Conservation (phyloP, 768 basidiomycete species). For the Hygrophorus russula region DNA sequence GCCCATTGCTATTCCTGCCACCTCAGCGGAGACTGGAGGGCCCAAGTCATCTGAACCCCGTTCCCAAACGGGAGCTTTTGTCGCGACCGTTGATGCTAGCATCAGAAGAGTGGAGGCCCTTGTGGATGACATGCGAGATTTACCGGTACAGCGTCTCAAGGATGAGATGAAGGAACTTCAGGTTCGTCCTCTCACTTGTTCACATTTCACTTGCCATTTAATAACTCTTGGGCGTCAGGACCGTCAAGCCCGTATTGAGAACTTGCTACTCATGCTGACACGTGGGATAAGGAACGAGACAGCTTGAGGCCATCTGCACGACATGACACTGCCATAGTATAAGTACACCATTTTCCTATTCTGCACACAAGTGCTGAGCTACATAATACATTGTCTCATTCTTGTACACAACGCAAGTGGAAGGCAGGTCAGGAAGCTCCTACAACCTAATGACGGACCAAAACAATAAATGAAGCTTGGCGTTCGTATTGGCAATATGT, state of each 20-base stretch:
- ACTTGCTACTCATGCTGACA: slow-evolving; percentile 56
- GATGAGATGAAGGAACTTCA: slow-evolving; percentile 80
- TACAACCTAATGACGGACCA: slow-evolving; percentile 17
- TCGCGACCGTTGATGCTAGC: slow-evolving; percentile 30
- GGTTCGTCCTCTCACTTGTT: slow-evolving; percentile 25
- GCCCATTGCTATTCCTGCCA: slow-evolving; percentile 9
- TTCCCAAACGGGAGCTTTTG: slow-evolving; percentile 9
- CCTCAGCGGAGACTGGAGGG: slow-evolving; percentile 19
- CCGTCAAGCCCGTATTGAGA: slow-evolving; percentile 71
- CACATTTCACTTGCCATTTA: background rate
- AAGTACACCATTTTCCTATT: too few relatives aligned
- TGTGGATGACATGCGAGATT: slow-evolving; percentile 48
- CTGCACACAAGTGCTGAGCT: too few relatives aligned
- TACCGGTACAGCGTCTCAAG: slow-evolving; percentile 57
- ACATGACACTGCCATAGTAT: background rate
- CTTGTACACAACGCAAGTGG: too few relatives aligned
- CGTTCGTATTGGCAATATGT: slow-evolving; percentile 2
- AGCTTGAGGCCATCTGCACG: background rate
- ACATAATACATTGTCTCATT: too few relatives aligned
- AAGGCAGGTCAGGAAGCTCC: too few relatives aligned
- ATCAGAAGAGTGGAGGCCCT: slow-evolving; percentile 47
- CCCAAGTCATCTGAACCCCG: slow-evolving; percentile 32
- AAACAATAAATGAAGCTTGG: slow-evolving; percentile 9
- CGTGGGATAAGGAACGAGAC: slow-evolving; percentile 48
- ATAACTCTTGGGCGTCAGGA: slow-evolving; percentile 29